A percentile compares a stretch with the other conserved stretches of the same genome.
phyloP scores from a whole-genome alignment of 495 filamentous ascomycete genomes.

The Terfezia boudieri region DNA sequence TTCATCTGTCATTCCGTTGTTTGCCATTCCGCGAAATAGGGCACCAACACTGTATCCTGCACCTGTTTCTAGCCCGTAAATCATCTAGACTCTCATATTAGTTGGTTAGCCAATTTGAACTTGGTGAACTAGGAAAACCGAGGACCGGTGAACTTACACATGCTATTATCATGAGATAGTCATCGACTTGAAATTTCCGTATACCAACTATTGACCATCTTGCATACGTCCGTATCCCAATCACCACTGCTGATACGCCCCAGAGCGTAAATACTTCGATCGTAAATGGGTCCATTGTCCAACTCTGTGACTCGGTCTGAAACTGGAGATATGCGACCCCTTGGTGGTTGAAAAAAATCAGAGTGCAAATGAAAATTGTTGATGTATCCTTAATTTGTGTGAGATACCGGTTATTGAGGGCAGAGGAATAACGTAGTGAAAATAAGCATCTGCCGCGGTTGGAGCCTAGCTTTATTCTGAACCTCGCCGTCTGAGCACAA shows the following conservation, averaged over 20 bases:
- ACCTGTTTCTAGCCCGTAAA: constrained; percentile 21
- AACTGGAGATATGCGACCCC: too few relatives aligned
- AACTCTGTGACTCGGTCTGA: too few relatives aligned
- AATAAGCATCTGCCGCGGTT: too few relatives aligned
- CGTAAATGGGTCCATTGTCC: background rate
- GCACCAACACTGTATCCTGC: constrained; percentile 19
- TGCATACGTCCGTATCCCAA: background rate
- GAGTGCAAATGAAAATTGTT: too few relatives aligned
- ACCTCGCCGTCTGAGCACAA: too few relatives aligned
- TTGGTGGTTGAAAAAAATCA: too few relatives aligned
- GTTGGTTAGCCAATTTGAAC: too few relatives aligned
- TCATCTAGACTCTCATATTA: constrained; percentile 10
- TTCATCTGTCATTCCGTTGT: constrained; percentile 32
- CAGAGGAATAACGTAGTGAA: too few relatives aligned
- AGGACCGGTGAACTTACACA: constrained; percentile 21
- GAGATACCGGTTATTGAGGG: too few relatives aligned
- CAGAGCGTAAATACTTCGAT: background rate
- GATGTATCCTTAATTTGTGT: too few relatives aligned
- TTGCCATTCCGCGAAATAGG: constrained; percentile 21
- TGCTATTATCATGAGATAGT: constrained; percentile 37
- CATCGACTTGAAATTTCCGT: constrained; percentile 20
- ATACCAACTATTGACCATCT: background rate
- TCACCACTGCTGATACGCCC: background rate
- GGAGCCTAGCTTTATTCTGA: too few relatives aligned
- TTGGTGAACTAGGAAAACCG: too few relatives aligned